Evolutionary conservation across 306 rosid species (phyloP).

Genomic region (Heteromeles arbutifolia): DNA sequence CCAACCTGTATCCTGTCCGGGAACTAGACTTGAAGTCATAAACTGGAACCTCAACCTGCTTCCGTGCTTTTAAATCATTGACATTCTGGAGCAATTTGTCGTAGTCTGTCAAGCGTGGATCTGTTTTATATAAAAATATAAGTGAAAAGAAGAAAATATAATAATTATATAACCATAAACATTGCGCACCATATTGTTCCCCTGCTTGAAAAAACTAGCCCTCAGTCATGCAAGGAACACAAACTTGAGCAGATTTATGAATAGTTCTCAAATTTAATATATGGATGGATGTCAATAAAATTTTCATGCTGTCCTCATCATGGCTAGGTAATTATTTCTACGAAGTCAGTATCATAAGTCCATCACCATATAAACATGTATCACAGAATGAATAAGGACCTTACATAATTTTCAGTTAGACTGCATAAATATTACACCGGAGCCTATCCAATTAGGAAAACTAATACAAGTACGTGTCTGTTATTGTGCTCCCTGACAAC

Average conservation of each 20-base stretch:
- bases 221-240: background rate
- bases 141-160: slow-evolving; percentile 1
- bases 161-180: background rate
- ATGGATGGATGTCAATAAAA: background rate
- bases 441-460: background rate
- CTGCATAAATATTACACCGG: background rate
- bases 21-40: slow-evolving; percentile 98
- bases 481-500: slow-evolving; percentile 3
- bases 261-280: too few species aligned
- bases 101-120: slow-evolving; percentile 98
- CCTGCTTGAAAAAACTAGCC: too few species aligned
- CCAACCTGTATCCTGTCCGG: slow-evolving; percentile 85
- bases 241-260: background rate
- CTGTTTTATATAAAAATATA: slow-evolving; percentile 26
- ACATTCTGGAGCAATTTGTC: slow-evolving; percentile 87
- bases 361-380: background rate
- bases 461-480: background rate
- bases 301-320: background rate
- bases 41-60: slow-evolving; percentile 71
- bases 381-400: background rate
- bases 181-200: background rate
- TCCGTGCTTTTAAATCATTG: slow-evolving; percentile 79
- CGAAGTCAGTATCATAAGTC: background rate
- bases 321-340: background rate
- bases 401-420: background rate